A percentile compares a stretch with the other conserved stretches of the same genome.
Evolutionary conservation across 129 eudicot genomes (phyloP).

Genomic region (Ambrosia trifida): DNA sequence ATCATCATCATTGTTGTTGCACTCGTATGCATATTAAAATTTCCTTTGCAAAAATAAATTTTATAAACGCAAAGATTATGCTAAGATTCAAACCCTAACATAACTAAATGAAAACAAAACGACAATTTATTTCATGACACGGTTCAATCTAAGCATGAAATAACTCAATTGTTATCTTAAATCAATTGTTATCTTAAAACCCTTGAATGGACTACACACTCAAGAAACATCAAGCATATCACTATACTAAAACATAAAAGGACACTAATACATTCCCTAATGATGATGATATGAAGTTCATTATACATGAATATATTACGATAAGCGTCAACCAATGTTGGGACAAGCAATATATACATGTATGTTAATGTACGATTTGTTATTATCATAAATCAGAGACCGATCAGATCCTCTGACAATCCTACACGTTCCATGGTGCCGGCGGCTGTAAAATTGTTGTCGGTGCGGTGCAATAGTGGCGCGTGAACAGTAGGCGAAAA

Average conservation of each 20-base stretch:
- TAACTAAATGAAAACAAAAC: background rate
- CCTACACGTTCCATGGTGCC: too few relatives aligned
- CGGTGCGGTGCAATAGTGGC: too few relatives aligned
- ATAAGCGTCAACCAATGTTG: background rate
- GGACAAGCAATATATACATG: background rate
- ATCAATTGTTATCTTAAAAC: constrained; percentile 6
- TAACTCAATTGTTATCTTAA: constrained; percentile 7
- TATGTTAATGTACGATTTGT: background rate
- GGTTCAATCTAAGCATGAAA: background rate
- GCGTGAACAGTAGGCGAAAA: too few relatives aligned
- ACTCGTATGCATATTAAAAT: background rate
- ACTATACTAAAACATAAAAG: background rate
- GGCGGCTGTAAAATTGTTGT: too few relatives aligned
- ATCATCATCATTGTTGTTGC: too few relatives aligned
- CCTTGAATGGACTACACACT: background rate
- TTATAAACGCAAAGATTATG: constrained; percentile 2
- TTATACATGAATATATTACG: background rate
- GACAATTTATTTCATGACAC: background rate
- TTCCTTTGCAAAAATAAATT: background rate
- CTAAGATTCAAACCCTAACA: background rate
- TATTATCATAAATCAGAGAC: background rate
- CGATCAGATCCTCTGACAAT: background rate
- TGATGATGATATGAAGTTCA: background rate
- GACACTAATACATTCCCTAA: background rate
- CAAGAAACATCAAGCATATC: constrained; percentile 2